phyloP scores from a whole-genome alignment of 2,329 filamentous ascomycete species.

The Scedosporium apiospermum region DNA sequence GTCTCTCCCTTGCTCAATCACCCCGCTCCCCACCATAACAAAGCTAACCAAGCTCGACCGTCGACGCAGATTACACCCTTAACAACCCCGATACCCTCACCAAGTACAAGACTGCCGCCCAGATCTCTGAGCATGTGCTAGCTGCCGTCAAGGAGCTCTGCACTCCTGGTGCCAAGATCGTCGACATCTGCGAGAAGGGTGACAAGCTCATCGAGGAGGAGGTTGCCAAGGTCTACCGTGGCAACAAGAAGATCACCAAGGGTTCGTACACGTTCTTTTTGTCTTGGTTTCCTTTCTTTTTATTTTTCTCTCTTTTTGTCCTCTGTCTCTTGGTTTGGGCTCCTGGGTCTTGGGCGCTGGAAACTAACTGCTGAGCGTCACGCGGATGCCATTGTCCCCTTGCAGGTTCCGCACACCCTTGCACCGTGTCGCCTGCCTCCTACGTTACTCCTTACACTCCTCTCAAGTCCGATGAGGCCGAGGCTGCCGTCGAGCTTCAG shows the following conservation, averaged over 20 bases:
- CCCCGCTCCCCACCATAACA: background rate
- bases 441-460: constrained; percentile 97
- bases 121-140: constrained; percentile 93
- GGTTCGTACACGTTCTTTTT: constrained; percentile 34
- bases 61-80: constrained; percentile 68
- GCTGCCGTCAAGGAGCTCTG: constrained; percentile 68
- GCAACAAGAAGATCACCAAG: constrained; percentile 96
- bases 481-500: constrained; percentile 73
- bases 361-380: background rate
- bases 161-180: constrained; percentile 80
- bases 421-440: constrained; percentile 86
- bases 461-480: constrained; percentile 73
- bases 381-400: background rate
- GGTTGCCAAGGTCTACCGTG: constrained; percentile 91
- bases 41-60: background rate
- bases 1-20: background rate
- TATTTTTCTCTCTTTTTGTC: no score
- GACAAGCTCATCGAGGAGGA: constrained; percentile 94
- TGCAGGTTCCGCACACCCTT: constrained; percentile 80
- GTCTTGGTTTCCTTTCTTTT: no score
- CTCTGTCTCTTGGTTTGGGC: background rate
- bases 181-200: constrained; percentile 89
- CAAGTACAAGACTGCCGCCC: constrained; percentile 96
- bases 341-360: background rate
- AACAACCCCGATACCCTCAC: constrained; percentile 91